Evolutionary conservation across 106 monocot species (phyloP), one percentile per base, ranked within the genome.

Genomic region (Acanthochlamys bracteata): DNA sequence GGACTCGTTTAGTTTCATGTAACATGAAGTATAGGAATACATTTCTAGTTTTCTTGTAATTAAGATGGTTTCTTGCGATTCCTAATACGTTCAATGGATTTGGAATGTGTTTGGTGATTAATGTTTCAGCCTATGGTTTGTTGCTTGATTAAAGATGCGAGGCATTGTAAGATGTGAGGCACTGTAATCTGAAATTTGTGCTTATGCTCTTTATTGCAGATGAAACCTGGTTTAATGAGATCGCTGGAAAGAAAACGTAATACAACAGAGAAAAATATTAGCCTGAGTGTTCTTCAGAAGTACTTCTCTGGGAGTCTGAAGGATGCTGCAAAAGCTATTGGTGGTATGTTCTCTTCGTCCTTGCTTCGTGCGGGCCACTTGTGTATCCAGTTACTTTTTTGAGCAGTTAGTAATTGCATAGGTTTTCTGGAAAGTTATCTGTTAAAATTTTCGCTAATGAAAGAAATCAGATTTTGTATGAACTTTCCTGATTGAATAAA

Each of bases 221-320:
- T 56, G 43, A 73, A 78, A 14, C 42, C 63, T 60, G 61, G 71
- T 24, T 70, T 73, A 39, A 42, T 40, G 55, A 63, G 46, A 46
- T 65, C 66, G 25, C 40, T 57, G n/a, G 86, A 90, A 53, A 95
- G 74, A 73, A 90, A 82, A 67, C 65, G 80, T 41, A 84, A 69
- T 66, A 79, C 79, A 39, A 26, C 76, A 41, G 87, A 88, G 74
- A 95, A 87, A 46, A 85, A 90, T 74, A 78, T 96, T 64, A 90
- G 95, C 75, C 76, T 96, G 69, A 76, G 73, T 57, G 77, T 83
- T 53, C 90, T 96, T 73, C 95, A 90, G 65, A 74, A 77, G 54
- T 85, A 96, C 52, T 96, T 96, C 59, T 90, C 95, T 27, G 90
- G 95, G 20, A 96, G 90, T 78, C 90, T 96, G 27, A 96, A 90